These are phyloP conservation scores for Cladosporium austrohemisphaericum DNA, from an alignment of 2,329 filamentous ascomycete species.

Conservation along the genomic window DNA sequence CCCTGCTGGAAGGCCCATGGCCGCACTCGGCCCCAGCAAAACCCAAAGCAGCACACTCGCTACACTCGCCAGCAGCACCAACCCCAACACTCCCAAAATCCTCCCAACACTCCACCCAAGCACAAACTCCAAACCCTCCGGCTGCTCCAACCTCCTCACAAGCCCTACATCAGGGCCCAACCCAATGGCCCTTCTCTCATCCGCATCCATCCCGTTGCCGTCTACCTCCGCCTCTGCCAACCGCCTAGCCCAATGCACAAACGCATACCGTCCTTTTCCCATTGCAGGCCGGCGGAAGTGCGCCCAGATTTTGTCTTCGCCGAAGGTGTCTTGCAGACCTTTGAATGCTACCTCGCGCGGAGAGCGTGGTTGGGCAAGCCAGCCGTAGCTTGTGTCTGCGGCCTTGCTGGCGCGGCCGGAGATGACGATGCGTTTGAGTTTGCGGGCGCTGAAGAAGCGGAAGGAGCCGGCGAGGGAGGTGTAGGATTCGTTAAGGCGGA, in stretches of 20 bases:
- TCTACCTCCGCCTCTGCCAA: constrained; percentile 26
- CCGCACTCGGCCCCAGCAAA: constrained; percentile 31
- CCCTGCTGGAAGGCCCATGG: constrained; percentile 5
- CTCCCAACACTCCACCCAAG: constrained; percentile 31
- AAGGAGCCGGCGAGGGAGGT: constrained; percentile 24
- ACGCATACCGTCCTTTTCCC: constrained; percentile 39
- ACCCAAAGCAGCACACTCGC: constrained; percentile 35
- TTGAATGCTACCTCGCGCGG: constrained; percentile 30
- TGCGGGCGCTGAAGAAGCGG: constrained; percentile 31
- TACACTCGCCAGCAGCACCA: constrained; percentile 30
- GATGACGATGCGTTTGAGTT: constrained; percentile 30
- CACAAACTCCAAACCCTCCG: constrained; percentile 37
- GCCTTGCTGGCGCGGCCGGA: constrained; percentile 23
- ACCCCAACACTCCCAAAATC: constrained; percentile 27
- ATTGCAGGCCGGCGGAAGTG: constrained; percentile 33
- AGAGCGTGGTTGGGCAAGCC: constrained; percentile 26
- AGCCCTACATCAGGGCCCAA: too few species aligned
- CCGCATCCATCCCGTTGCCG: background rate
- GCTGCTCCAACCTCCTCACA: constrained; percentile 23
- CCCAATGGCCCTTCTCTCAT: constrained; percentile 12
- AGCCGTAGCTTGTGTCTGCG: constrained; percentile 29
- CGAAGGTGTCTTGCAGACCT: constrained; percentile 35
- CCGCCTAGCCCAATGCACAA: constrained; percentile 43
- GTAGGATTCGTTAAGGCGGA: constrained; percentile 27
- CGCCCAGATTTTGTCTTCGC: constrained; percentile 37